Evolutionary conservation across 2,329 filamentous ascomycete genomes (phyloP).

Genomic region (Sporothrix pallida): DNA sequence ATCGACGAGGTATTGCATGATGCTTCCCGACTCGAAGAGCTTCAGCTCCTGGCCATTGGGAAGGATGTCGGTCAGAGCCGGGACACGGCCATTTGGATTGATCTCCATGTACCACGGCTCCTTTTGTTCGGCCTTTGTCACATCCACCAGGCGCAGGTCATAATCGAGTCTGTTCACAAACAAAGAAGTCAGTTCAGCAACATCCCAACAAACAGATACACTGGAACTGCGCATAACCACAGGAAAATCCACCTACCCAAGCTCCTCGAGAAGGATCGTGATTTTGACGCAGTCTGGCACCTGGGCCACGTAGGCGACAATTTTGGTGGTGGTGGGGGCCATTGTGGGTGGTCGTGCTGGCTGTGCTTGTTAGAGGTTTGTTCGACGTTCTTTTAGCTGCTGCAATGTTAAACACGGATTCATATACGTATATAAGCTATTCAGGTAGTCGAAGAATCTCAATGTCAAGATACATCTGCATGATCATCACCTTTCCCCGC

Average conservation of each 20-base stretch:
- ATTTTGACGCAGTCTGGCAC: constrained; percentile 2
- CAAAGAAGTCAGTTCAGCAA: not conserved
- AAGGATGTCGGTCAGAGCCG: constrained; percentile 81
- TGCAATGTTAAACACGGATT: too few species aligned
- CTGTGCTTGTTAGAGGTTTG: not conserved
- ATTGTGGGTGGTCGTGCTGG: not conserved
- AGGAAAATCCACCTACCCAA: not conserved
- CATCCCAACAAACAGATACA: too few species aligned
- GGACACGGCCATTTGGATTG: constrained; percentile 91
- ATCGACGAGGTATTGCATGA: constrained; percentile 84
- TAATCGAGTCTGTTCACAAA: not conserved
- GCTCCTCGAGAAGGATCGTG: not conserved
- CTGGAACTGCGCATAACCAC: too few species aligned
- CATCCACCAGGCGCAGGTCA: constrained; percentile 53
- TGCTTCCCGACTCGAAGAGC: constrained; percentile 82
- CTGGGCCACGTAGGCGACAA: not conserved
- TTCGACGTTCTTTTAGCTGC: too few species aligned
- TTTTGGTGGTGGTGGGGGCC: not conserved
- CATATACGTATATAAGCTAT: too few species aligned
- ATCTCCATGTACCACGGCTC: constrained; percentile 86
- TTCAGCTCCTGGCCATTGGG: constrained; percentile 73
- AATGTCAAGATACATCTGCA: too few species aligned
- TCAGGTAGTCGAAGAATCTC: too few species aligned
- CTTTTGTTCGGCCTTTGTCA: constrained; percentile 74
- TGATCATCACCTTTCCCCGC: too few species aligned